These are phyloP conservation scores for Sclerotinia nivalis DNA, from an alignment of 2,329 filamentous ascomycete genomes.

Conservation along the genomic window DNA sequence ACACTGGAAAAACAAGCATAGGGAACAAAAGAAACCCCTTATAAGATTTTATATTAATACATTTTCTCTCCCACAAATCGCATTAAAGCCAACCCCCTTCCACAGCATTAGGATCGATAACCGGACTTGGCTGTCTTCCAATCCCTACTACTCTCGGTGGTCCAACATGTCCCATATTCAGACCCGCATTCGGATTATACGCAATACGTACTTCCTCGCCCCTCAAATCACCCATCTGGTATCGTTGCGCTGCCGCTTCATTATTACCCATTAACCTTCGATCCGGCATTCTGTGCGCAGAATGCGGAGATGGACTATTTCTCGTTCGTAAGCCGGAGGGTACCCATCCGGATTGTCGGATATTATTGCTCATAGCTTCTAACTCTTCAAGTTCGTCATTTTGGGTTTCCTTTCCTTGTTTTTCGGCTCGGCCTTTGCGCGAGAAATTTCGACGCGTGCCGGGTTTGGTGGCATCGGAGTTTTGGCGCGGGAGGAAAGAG, in stretches of 20 bases:
- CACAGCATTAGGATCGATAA: neutral
- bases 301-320: neutral
- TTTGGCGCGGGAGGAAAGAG: neutral
- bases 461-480: neutral
- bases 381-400: neutral
- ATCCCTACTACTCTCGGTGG: neutral
- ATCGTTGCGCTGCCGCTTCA: neutral
- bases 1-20: too few relatives aligned
- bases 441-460: constrained; percentile 14
- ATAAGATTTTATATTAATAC: neutral
- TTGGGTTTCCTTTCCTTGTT: neutral
- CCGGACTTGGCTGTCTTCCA: neutral
- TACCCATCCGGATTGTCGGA: constrained; percentile 9
- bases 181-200: neutral
- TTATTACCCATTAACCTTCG: neutral
- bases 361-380: neutral
- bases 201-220: constrained; percentile 5
- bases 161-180: neutral
- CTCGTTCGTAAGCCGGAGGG: constrained; percentile 3
- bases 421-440: constrained; percentile 13
- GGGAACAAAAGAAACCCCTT: neutral
- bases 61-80: neutral
- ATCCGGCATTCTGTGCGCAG: neutral
- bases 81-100: constrained; percentile 8
- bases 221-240: neutral